Evolutionary conservation across 805 yeast genomes (phyloP).

Genomic region (Sungouiozyma ichnusensis): DNA sequence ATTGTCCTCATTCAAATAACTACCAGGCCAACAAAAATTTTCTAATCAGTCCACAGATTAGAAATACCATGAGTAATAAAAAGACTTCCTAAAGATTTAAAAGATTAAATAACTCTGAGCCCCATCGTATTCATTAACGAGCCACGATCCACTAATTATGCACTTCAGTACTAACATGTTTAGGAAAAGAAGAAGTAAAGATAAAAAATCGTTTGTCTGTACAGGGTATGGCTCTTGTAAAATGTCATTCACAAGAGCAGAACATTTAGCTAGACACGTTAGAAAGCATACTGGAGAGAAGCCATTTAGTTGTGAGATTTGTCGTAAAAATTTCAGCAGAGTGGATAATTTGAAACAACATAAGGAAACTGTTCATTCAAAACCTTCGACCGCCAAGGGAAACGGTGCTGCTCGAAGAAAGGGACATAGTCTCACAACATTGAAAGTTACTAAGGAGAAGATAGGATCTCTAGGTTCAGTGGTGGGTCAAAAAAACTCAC

Average conservation of each 20-base stretch:
- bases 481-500: no score
- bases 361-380: conserved; percentile 70
- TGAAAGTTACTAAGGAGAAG: background rate
- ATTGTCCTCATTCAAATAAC: no score
- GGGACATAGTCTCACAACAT: background rate
- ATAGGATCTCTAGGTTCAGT: background rate
- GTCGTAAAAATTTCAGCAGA: conserved; percentile 68
- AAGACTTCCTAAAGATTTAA: background rate
- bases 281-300: conserved; percentile 92
- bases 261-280: conserved; percentile 85
- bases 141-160: no score
- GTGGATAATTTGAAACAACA: conserved; percentile 87
- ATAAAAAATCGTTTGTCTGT: conserved; percentile 62
- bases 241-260: conserved; percentile 85
- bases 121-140: no score
- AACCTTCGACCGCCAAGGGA: background rate
- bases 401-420: background rate
- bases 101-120: no score
- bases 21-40: background rate
- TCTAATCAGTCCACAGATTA: background rate
- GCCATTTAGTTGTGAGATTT: conserved; percentile 80
- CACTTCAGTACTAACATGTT: background rate
- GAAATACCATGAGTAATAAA: background rate
- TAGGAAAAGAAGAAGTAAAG: background rate
- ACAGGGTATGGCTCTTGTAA: conserved; percentile 76